Evolutionary conservation across 2,329 filamentous ascomycete species (phyloP).

Genomic region (Calonectria ilicicola): DNA sequence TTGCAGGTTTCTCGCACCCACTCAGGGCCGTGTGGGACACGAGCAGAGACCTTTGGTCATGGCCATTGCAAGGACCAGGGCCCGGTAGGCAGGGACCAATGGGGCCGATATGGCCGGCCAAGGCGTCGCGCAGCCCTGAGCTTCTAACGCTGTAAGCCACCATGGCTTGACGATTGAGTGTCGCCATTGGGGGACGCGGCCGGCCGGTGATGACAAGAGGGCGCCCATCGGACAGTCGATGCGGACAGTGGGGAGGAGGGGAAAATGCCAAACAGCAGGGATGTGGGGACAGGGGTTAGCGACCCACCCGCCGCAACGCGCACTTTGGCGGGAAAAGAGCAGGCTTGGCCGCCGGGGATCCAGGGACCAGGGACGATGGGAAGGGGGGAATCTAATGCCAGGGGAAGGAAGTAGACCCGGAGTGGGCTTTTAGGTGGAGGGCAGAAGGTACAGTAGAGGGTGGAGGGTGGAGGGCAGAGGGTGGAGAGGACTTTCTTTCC

Average conservation of each 20-base stretch:
- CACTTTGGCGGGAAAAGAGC: constrained; percentile 1
- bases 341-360: constrained; percentile 12
- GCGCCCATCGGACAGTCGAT: constrained; percentile 33
- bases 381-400: constrained; percentile 34
- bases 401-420: constrained; percentile 36
- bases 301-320: constrained; percentile 35
- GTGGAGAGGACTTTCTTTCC: constrained; percentile 23
- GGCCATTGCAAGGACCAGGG: constrained; percentile 39
- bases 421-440: constrained; percentile 16
- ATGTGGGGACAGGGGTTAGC: constrained; percentile 21
- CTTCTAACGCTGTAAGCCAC: constrained; percentile 30
- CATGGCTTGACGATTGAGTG: constrained; percentile 28
- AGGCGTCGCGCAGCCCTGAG: constrained; percentile 32
- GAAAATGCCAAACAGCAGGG: constrained; percentile 31
- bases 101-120: constrained; percentile 29
- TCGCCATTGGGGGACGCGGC: constrained; percentile 36
- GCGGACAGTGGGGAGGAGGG: constrained; percentile 30
- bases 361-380: constrained; percentile 28
- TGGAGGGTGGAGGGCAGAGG: neutral
- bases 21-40: constrained; percentile 33
- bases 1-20: constrained; percentile 39
- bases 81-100: constrained; percentile 37
- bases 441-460: neutral
- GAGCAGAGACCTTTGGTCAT: constrained; percentile 31
- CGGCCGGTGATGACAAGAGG: constrained; percentile 39